phyloP scores from a whole-genome alignment of 2,329 filamentous ascomycete species.

The Sclerotinia sclerotiorum region DNA sequence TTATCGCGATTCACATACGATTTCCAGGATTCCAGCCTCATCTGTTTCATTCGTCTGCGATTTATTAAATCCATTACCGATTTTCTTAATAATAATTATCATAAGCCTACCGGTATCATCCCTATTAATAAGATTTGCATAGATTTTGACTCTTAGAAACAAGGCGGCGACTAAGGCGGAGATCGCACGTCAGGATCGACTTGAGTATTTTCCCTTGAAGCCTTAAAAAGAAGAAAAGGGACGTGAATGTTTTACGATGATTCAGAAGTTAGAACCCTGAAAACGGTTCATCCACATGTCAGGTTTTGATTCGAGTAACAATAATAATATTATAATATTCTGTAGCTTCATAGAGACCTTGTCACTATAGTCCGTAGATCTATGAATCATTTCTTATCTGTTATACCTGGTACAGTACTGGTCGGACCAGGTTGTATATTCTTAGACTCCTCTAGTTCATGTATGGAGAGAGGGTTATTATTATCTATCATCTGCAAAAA shows the following conservation, averaged over 20 bases:
- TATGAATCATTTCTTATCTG: slow-evolving; percentile 19
- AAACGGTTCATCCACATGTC: slow-evolving; percentile 23
- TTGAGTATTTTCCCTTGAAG: neutral
- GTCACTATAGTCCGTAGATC: no score
- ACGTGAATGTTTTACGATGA: neutral
- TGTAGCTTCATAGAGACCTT: neutral
- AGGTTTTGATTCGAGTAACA: slow-evolving; percentile 18
- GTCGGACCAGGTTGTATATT: no score
- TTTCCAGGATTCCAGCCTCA: slow-evolving; percentile 19
- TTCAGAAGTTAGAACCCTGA: slow-evolving; percentile 18
- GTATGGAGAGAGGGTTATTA: neutral
- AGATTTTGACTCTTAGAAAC: neutral
- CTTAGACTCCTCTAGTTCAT: slow-evolving; percentile 13
- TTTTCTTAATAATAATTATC: neutral
- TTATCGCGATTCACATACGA: neutral
- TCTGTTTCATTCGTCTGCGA: slow-evolving; percentile 20
- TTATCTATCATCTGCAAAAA: neutral
- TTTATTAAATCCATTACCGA: neutral
- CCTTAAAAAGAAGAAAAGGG: slow-evolving; percentile 1
- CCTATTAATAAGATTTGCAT: neutral
- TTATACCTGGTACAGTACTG: neutral
- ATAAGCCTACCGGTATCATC: neutral
- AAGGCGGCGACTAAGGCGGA: slow-evolving; percentile 1
- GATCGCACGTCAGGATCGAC: slow-evolving; percentile 13
- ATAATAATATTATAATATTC: no score